Evolutionary conservation across 1,284 basidiomycete genomes (phyloP).

Genomic region (Ustilago cynodontis): DNA sequence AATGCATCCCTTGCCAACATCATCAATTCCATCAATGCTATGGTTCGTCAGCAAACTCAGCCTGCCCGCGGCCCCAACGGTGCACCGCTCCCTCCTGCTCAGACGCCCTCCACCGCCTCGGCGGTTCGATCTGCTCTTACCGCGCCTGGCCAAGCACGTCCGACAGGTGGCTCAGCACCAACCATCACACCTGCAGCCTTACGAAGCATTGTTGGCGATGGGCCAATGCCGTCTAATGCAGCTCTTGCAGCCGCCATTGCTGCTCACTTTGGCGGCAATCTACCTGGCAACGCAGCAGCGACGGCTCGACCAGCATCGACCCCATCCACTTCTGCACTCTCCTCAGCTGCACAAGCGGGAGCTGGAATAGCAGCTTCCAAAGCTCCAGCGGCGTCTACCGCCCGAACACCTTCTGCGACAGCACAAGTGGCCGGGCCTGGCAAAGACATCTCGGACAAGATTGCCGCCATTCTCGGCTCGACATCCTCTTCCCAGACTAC

Average conservation of each 20-base stretch:
- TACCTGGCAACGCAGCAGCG: constrained; percentile 21
- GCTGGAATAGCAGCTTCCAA: background rate
- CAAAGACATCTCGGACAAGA: constrained; percentile 50
- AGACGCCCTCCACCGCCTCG: background rate
- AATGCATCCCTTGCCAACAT: constrained; percentile 34
- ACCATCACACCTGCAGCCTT: constrained; percentile 30
- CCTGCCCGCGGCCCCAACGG: constrained; percentile 50
- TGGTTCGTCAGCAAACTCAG: constrained; percentile 41
- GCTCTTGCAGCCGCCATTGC: constrained; percentile 47
- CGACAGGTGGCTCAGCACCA: constrained; percentile 7
- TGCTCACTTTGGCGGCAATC: constrained; percentile 48
- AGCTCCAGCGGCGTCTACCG: background rate
- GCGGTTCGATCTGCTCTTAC: constrained; percentile 2
- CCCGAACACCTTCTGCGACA: constrained; percentile 11
- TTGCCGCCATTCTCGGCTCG: constrained; percentile 48
- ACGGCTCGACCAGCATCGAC: constrained; percentile 15
- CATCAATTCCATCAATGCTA: constrained; percentile 49
- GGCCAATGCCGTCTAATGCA: constrained; percentile 52
- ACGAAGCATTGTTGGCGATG: constrained; percentile 49
- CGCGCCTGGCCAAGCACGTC: constrained; percentile 15
- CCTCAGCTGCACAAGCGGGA: background rate
- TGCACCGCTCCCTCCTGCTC: constrained; percentile 40
- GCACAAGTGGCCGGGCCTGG: constrained; percentile 6
- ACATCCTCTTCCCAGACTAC: constrained; percentile 34
- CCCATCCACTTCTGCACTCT: constrained; percentile 5